Evolutionary conservation across 176 grass and related monocot species (phyloP).

Genomic region (Rhynchospora pubera): DNA sequence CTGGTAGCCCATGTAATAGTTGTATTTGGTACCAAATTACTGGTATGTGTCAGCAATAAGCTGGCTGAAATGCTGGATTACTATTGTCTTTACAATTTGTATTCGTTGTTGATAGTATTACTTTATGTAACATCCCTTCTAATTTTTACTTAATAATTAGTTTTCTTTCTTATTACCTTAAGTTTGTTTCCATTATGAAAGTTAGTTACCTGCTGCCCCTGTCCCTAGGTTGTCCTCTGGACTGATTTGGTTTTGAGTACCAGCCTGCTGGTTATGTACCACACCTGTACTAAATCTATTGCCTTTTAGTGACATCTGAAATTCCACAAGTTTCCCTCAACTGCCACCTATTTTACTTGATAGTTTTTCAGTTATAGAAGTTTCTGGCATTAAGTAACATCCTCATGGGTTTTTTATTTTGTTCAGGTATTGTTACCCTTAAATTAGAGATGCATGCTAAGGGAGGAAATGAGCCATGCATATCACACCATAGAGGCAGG

Average conservation of each 20-base stretch:
- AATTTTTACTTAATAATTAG: too few relatives aligned
- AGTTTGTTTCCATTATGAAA: not conserved
- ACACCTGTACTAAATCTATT: not conserved
- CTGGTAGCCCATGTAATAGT: not conserved
- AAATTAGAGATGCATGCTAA: not conserved
- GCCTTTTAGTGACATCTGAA: not conserved
- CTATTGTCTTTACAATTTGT: not conserved
- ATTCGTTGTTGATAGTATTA: too few relatives aligned
- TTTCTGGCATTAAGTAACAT: not conserved
- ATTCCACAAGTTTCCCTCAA: not conserved
- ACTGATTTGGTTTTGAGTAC: not conserved
- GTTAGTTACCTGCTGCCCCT: not conserved
- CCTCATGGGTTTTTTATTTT: not conserved
- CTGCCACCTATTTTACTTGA: not conserved
- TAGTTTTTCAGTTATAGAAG: not conserved
- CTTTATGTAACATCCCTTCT: too few relatives aligned
- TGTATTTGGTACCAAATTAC: not conserved
- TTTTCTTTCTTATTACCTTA: not conserved
- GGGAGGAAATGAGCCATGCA: not conserved
- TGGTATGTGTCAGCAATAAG: not conserved
- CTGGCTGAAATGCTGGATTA: not conserved
- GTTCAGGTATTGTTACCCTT: slow-evolving; percentile 1
- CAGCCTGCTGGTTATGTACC: not conserved
- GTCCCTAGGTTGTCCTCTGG: not conserved
- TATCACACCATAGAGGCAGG: not conserved